These are phyloP conservation scores for Colletotrichum horii DNA, from an alignment of 2,329 filamentous ascomycete genomes.

Conservation along the genomic window DNA sequence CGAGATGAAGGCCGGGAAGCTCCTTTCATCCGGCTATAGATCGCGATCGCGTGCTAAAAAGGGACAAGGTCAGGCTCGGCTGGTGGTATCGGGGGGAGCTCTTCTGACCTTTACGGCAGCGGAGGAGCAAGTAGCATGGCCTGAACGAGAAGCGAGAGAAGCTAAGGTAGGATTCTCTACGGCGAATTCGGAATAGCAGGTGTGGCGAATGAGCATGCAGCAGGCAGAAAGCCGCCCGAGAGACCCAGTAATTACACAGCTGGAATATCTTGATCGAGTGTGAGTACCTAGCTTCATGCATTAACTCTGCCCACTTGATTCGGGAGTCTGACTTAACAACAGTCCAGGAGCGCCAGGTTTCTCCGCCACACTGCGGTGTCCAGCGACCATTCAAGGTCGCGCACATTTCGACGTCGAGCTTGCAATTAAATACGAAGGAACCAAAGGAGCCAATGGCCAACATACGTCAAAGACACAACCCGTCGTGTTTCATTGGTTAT, in stretches of 20 bases:
- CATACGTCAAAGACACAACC: not conserved
- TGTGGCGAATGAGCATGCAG: not conserved
- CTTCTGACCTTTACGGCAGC: not conserved
- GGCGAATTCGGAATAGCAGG: not conserved
- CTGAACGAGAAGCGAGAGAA: not conserved
- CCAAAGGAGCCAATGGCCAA: too few relatives aligned
- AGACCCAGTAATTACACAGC: too few relatives aligned
- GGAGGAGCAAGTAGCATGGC: not conserved
- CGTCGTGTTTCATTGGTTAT: not conserved
- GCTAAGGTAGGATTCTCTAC: not conserved
- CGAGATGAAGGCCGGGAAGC: not conserved
- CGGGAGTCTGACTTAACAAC: not conserved
- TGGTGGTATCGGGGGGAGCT: not conserved
- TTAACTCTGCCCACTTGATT: not conserved
- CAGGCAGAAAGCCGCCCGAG: not conserved
- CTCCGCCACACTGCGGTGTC: not conserved
- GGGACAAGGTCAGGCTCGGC: not conserved
- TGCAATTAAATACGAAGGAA: not conserved
- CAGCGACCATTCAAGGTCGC: not conserved
- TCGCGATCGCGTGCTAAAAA: not conserved
- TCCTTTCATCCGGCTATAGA: not conserved
- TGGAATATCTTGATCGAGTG: not conserved
- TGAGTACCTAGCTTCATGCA: not conserved
- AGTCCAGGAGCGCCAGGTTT: not conserved
- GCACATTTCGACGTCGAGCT: not conserved